Base-by-base conservation (phyloP, 495 filamentous ascomycete genomes). In the Zalerion maritima region DNA sequence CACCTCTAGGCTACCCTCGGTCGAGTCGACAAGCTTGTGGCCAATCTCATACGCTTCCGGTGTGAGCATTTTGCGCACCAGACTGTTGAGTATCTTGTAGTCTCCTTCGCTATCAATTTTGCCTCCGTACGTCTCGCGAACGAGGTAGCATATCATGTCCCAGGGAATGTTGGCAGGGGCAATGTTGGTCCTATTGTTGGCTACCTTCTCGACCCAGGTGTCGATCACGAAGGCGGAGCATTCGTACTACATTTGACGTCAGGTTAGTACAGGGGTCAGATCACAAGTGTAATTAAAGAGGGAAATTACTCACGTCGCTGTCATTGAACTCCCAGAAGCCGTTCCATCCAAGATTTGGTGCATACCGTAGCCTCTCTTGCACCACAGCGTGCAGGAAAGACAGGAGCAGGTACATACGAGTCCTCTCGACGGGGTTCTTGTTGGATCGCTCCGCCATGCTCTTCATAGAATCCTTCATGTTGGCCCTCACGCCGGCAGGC, bases 271-370 rank as follows among this genome's bases (percentile, higher is more conserved):
- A 21, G 21, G 26, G 21, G 14, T 22, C 14, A 29, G 37, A 13
- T 21, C 8, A 18, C 11, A 13, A 8, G 19, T 19, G 3, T 27
- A 29, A 18, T n/a, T 14, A 29, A 24, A 12, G 18, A 7, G 9
- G 14, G 18, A 28, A 25, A 32, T 35, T 28, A 71, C 85, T 78
- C 71, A 94, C 86, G 56, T 97, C 89, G 41, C 86, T 92, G 52
- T 99, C 89, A 47, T 99, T 99, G 50, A 99, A 99, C 58, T 99
- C 89, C 89, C 89, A 99, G 67, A 93, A 93, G 32, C 83, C 82
- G 61, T 93, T 93, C 89, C 91, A 96, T 29, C 89, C 89, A 32
- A 99, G 67, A 29, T 69, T 89, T 2, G 89, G 91, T 12, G 85
- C 87, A 46, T 99, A 99, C 34, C 89, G 81, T 37, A 99, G 64